Conservation (phyloP, 192 early-diverging fungal species). For the Glomus cerebriforme region DNA sequence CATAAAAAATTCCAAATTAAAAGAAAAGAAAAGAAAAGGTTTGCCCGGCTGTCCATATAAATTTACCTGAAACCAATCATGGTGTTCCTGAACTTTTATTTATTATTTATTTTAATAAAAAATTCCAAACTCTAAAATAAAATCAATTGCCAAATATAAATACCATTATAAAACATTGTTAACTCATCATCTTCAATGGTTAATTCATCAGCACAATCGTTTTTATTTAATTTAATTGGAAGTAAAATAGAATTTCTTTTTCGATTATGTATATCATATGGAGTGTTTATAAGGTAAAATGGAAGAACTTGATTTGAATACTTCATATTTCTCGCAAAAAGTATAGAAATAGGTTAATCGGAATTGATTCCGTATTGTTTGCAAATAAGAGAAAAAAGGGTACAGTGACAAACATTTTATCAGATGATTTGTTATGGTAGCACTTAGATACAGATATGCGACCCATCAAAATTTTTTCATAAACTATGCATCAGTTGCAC, state of each 20-base stretch:
- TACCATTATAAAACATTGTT: not conserved
- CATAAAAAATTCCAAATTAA: not conserved
- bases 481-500: too few relatives aligned
- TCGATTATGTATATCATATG: not conserved
- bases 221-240: not conserved
- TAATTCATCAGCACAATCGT: not conserved
- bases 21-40: not conserved
- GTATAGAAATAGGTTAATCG: too few relatives aligned
- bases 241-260: not conserved
- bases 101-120: not conserved
- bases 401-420: too few relatives aligned
- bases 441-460: too few relatives aligned
- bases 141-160: not conserved
- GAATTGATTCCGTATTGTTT: too few relatives aligned
- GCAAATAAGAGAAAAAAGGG: too few relatives aligned
- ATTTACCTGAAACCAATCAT: not conserved
- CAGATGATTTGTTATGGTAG: too few relatives aligned
- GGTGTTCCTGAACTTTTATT: not conserved
- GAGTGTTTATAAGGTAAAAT: not conserved
- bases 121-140: not conserved
- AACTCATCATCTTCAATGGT: not conserved
- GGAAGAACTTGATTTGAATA: not conserved
- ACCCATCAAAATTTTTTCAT: too few relatives aligned
- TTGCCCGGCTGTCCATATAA: not conserved
- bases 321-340: too few relatives aligned